These are phyloP conservation scores for Mycena pura DNA, from an alignment of 768 basidiomycete species.

Conservation along the genomic window DNA sequence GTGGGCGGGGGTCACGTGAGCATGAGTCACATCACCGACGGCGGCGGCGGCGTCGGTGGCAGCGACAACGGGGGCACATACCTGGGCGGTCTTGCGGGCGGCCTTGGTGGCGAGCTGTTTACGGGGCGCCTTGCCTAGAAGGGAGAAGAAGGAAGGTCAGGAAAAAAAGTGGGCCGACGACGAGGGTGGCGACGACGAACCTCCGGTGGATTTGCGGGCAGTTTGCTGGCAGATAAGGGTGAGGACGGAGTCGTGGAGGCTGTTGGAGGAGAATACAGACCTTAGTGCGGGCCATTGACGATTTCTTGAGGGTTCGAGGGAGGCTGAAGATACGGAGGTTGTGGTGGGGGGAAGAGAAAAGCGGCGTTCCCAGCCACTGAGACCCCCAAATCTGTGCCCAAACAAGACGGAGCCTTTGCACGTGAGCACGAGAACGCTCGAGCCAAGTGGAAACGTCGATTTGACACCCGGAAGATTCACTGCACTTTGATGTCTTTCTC, in stretches of 20 bases:
- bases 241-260: constrained; percentile 26
- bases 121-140: constrained; percentile 83
- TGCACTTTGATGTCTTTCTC: constrained; percentile 13
- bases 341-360: constrained; percentile 18
- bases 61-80: constrained; percentile 45
- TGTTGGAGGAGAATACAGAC: constrained; percentile 42
- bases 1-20: constrained; percentile 40
- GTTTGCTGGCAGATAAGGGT: constrained; percentile 76
- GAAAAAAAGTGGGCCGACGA: constrained; percentile 24
- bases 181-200: constrained; percentile 50
- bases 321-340: constrained; percentile 24
- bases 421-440: constrained; percentile 64
- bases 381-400: constrained; percentile 49
- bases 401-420: constrained; percentile 50
- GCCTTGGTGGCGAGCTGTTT: constrained; percentile 97
- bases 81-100: constrained; percentile 86
- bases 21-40: too few relatives aligned
- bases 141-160: constrained; percentile 32
- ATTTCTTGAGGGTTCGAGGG: constrained; percentile 21
- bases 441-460: constrained; percentile 43
- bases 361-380: constrained; percentile 33
- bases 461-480: constrained; percentile 25
- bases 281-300: constrained; percentile 89
- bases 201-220: constrained; percentile 99
- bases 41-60: constrained; percentile 30